Evolutionary conservation across 1,139 yeast genomes (phyloP), one percentile per base, ranked within the genome.

Genomic region (Geotrichum histeridarum): DNA sequence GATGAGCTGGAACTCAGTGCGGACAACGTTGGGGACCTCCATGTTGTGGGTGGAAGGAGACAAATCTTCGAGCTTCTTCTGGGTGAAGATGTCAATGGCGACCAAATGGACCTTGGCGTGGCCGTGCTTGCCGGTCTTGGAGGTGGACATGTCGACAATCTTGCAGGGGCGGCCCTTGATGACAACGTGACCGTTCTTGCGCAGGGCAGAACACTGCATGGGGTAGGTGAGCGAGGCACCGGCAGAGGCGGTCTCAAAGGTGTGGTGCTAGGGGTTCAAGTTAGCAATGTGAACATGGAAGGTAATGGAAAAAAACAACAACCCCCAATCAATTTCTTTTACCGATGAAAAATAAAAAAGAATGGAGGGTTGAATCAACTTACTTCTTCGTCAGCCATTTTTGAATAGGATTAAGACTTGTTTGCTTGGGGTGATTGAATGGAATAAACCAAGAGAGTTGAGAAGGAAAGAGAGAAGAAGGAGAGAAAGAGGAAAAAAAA

Each of bases 91-190:
- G 77, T 93, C 99, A 70, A 86, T 84, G 76, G 98, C 98, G 67
- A 93, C 97, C 81, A 93, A 84, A 80, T 93, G 98, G 78, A 93
- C 99, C 85, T 93, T 93, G 76, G 99, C 99, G 93, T 93, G 99
- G 80, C 99, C 99, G 86, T 93, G 99, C 97, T 93, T 93, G 81
- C 99, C 99, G 70, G 99, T 93, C 87, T 93, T 93, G 73, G 99
- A 93, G 73, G 99, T 93, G 64, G 99, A 93, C 99, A 93, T 93
- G 77, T 93, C 99, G 71, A 93, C 94, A 77, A 93, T 93, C 86
- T 93, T 93, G 84, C 99, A 93, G 76, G 99, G 99, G 84, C 99
- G 94, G 73, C 89, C 82, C 84, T 94, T 94, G 81, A 93, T 93
- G 70, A 85, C 95, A 75, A 93, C 99, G 84, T 89, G 95, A 72